phyloP scores from a whole-genome alignment of 2,329 filamentous ascomycete genomes.

The Claviceps capensis region DNA sequence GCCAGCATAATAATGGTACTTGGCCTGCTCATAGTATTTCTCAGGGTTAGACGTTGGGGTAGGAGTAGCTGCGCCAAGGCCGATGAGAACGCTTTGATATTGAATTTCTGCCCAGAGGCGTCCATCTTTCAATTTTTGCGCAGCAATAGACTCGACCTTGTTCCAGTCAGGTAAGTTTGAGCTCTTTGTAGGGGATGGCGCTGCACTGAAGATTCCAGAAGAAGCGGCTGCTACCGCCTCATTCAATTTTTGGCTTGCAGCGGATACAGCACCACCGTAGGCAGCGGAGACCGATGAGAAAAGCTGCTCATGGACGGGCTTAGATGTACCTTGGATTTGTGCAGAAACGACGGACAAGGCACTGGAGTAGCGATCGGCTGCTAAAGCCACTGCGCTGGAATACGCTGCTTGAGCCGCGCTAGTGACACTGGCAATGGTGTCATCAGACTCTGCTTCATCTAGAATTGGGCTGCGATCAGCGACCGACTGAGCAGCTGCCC shows the following conservation, averaged over 20 bases:
- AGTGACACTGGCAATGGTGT: constrained; percentile 23
- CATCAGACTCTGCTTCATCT: constrained; percentile 27
- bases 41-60: constrained; percentile 33
- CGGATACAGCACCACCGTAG: constrained; percentile 51
- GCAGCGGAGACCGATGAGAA: constrained; percentile 53
- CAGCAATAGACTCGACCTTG: constrained; percentile 48
- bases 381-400: constrained; percentile 48
- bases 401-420: constrained; percentile 44
- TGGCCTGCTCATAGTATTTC: constrained; percentile 48
- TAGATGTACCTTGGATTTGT: constrained; percentile 53
- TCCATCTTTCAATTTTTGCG: constrained; percentile 57
- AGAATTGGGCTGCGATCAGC: constrained; percentile 34
- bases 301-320: constrained; percentile 56
- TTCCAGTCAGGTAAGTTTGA: constrained; percentile 33
- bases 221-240: constrained; percentile 41
- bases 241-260: constrained; percentile 45
- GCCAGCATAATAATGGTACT: constrained; percentile 60
- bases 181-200: constrained; percentile 27
- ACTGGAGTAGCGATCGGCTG: constrained; percentile 53
- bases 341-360: constrained; percentile 54
- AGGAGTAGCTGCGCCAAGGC: constrained; percentile 45
- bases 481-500: constrained; percentile 36
- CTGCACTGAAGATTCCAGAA: constrained; percentile 33
- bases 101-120: constrained; percentile 57
- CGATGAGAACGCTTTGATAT: constrained; percentile 54